Evolutionary conservation across 805 yeast genomes (phyloP).

Genomic region (Saccharomycopsis capsularis): DNA sequence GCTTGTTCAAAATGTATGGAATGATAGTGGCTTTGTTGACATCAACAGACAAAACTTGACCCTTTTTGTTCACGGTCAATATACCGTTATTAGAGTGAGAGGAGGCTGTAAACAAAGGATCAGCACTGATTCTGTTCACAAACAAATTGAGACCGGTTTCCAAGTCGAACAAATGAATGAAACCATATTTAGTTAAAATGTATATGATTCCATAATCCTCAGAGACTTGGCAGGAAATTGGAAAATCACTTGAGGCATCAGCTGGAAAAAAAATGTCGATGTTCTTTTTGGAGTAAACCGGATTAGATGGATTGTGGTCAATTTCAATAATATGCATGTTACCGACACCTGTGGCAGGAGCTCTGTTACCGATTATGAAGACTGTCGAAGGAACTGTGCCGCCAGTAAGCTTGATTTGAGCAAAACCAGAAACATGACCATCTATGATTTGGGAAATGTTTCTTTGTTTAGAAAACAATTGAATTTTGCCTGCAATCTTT

Average conservation of each 20-base stretch:
- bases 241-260: constrained; percentile 94
- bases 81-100: constrained; percentile 73
- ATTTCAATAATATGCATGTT: constrained; percentile 90
- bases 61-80: constrained; percentile 87
- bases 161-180: constrained; percentile 89
- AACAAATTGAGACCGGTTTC: constrained; percentile 90
- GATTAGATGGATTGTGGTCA: constrained; percentile 80
- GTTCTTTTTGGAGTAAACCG: constrained; percentile 80
- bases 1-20: constrained; percentile 80
- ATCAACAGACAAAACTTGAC: constrained; percentile 91
- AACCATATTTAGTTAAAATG: constrained; percentile 90
- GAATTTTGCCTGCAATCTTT: constrained; percentile 93
- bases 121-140: constrained; percentile 93
- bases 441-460: constrained; percentile 94
- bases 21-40: constrained; percentile 77
- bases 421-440: constrained; percentile 94
- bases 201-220: constrained; percentile 81
- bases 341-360: constrained; percentile 67
- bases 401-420: constrained; percentile 65
- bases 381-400: constrained; percentile 74
- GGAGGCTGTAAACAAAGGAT: constrained; percentile 87
- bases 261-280: constrained; percentile 95
- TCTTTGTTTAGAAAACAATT: constrained; percentile 80
- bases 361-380: constrained; percentile 88
- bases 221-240: constrained; percentile 83